Percentiles rank a stretch among this genome's conserved stretches.
These are phyloP conservation scores for Colletotrichum sp. DNA, from an alignment of 2,329 filamentous ascomycete species.

Conservation along the genomic window DNA sequence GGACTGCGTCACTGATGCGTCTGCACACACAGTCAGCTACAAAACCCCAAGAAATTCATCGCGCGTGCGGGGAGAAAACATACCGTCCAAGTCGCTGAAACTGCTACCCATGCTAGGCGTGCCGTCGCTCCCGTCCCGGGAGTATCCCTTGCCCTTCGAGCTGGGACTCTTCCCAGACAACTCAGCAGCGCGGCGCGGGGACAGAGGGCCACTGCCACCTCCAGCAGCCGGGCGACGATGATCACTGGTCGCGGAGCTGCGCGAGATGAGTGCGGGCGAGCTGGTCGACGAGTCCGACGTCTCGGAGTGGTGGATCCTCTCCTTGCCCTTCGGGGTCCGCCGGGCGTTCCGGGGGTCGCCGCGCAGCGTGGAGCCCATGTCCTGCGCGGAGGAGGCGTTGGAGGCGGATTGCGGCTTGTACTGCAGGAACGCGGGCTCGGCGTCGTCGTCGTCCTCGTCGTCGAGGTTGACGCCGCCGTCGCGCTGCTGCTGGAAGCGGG, in stretches of 20 bases:
- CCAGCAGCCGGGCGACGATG: constrained; percentile 29
- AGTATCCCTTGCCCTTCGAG: constrained; percentile 53
- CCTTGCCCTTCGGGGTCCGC: constrained; percentile 33
- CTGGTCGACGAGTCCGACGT: constrained; percentile 69
- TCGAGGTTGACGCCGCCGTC: constrained; percentile 19
- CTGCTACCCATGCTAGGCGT: constrained; percentile 84
- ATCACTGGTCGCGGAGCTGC: constrained; percentile 29
- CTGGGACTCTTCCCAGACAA: constrained; percentile 59
- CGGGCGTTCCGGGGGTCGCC: constrained; percentile 46
- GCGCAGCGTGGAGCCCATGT: constrained; percentile 58
- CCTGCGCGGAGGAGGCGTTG: constrained; percentile 37
- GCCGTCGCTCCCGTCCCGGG: constrained; percentile 71
- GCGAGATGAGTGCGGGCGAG: constrained; percentile 48
- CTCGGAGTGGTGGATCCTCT: constrained; percentile 51
- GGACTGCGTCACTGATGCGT: constrained; percentile 81
- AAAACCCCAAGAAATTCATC: background rate
- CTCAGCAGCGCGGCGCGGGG: constrained; percentile 64
- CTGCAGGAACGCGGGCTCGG: constrained; percentile 61
- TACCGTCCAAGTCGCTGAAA: constrained; percentile 84
- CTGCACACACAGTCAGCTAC: constrained; percentile 41
- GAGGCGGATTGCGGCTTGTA: constrained; percentile 42
- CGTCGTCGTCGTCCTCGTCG: constrained; percentile 58
- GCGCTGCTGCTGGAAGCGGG: constrained; percentile 49
- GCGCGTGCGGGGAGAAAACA: constrained; percentile 1
- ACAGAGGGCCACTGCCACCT: constrained; percentile 47